Evolutionary conservation across 192 early-diverging fungal genomes (phyloP), one percentile per base, ranked within the genome.

Genomic region (Backusella mclennaniae): DNA sequence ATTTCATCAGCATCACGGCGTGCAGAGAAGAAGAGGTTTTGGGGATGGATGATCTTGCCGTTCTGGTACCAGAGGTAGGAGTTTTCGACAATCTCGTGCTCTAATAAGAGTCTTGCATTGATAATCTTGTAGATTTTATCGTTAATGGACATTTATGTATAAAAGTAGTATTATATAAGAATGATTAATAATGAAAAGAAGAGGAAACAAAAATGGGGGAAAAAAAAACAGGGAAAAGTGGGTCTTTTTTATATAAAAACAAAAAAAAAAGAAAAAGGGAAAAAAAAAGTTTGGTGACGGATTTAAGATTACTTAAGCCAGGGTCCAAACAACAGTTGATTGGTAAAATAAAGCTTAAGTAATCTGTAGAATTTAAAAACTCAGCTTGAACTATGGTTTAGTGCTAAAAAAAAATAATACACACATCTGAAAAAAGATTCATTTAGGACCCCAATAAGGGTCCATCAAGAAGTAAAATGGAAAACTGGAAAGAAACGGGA

Each of bases 1-100:
- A 90, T 85, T 38, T 83, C 78, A 76, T 92, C 92, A 15, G 94
- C 87, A 46, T 84, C 85, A 42, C 90, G 87, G 72, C 88, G 86
- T 41, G 85, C 85, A 49, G 86, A 84, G 85, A 89, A 95, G 79
- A 95, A 95, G 74, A 91, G 80, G 53, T 84, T 84, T 71, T 88
- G 88, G 0, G 92, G 90, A 79, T 95, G 88, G 70, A 93, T 91
- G 76, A 95, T 94, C 80, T 91, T 92, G 71, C 94, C 93, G 75
- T 88, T 84, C 69, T 92, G 90, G 46, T 94, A 85, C 84, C 92
- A 95, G 63, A 95, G 82, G 56, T 87, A 87, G 38, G 89, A 88
- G 79, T 94, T 83, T 44, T 90, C 85, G 17, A 93, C 85, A 69
- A 95, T 90, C 76, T 87, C 76, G 75, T 93, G 92, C 83, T 93